phyloP scores from a whole-genome alignment of 1,139 yeast species.

The Taphrina flavorubra region DNA sequence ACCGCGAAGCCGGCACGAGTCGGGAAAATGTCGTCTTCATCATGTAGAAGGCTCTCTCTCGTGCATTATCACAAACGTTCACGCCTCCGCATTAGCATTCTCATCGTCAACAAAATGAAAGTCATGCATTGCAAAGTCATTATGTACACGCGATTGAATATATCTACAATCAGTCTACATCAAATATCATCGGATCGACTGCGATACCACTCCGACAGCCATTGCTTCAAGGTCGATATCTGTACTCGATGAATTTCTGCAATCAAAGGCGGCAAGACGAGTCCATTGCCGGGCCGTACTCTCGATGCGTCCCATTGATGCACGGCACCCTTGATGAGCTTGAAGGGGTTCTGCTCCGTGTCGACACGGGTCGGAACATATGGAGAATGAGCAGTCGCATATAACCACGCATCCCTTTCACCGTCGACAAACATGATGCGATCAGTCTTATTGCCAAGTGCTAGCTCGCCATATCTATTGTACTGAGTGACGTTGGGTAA shows the following conservation, averaged over 20 bases:
- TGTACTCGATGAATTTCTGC: background rate
- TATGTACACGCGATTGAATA: too few species aligned
- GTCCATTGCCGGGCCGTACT: background rate
- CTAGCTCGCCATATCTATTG: constrained; percentile 6
- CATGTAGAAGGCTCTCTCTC: background rate
- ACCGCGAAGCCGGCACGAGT: constrained; percentile 1
- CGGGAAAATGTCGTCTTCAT: background rate
- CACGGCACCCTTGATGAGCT: constrained; percentile 4
- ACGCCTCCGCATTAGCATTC: background rate
- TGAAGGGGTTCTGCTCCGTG: constrained; percentile 8
- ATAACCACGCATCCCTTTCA: constrained; percentile 1
- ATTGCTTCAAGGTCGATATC: background rate
- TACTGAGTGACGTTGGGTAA: background rate
- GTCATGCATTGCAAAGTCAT: too few species aligned
- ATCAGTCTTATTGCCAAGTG: background rate
- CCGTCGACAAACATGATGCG: constrained; percentile 18
- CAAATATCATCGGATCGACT: background rate
- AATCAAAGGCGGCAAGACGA: background rate
- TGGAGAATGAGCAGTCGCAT: constrained; percentile 11
- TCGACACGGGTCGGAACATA: background rate
- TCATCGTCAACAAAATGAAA: too few species aligned
- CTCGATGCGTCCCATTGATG: constrained; percentile 14
- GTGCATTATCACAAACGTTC: background rate
- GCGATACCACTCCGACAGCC: background rate
- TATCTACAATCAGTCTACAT: background rate